These are phyloP conservation scores for Gracilaria caudata DNA, from an alignment of 23 red algal species.

Conservation along the genomic window DNA sequence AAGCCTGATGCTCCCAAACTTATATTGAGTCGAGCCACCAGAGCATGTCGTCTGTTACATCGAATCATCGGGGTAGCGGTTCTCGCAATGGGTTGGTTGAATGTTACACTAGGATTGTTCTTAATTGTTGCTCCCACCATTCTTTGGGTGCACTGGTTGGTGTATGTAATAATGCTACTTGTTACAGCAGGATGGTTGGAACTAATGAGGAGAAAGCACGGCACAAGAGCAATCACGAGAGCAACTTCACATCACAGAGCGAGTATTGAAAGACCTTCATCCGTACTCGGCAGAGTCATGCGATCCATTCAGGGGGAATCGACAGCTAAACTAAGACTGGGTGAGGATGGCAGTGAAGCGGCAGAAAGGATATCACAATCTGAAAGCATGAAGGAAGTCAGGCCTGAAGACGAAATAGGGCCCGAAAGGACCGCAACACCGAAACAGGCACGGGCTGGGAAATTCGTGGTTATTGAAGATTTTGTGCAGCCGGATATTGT, in stretches of 20 bases:
- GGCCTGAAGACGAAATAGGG: conserved; percentile 10
- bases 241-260: conserved; percentile 26
- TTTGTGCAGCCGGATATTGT: conserved; percentile 18
- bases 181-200: conserved; percentile 23
- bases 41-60: conserved; percentile 33
- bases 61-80: conserved; percentile 7
- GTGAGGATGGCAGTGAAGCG: neutral
- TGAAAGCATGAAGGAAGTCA: conserved; percentile 24
- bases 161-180: conserved; percentile 11
- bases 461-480: conserved; percentile 14
- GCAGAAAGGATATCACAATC: conserved; percentile 13
- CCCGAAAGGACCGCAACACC: neutral
- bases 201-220: conserved; percentile 25
- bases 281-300: conserved; percentile 20
- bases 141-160: conserved; percentile 58
- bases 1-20: conserved; percentile 8
- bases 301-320: conserved; percentile 32
- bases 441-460: neutral
- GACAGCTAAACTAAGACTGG: neutral
- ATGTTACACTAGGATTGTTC: conserved; percentile 44
- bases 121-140: conserved; percentile 51
- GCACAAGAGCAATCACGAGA: neutral
- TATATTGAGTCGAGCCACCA: conserved; percentile 5
- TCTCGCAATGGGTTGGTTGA: conserved; percentile 23
- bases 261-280: conserved; percentile 23